Percentiles rank a stretch among this genome's conserved stretches.
These are phyloP conservation scores for Argentina anserina DNA, from an alignment of 306 rosid species.

Conservation along the genomic window DNA sequence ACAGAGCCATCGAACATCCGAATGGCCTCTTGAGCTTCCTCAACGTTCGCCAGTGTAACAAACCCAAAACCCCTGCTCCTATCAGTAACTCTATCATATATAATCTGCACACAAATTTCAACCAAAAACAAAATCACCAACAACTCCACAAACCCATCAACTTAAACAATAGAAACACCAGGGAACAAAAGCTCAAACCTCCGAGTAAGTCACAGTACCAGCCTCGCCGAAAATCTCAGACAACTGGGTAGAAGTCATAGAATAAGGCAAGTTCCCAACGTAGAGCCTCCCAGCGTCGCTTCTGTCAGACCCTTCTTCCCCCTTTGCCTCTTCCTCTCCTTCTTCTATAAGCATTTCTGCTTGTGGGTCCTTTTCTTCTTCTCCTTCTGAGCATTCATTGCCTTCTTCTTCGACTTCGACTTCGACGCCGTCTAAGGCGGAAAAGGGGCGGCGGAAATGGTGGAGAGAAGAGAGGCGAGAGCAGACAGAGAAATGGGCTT, in stretches of 20 bases:
- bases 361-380: conserved; percentile 31
- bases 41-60: conserved; percentile 72
- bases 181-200: conserved; percentile 47
- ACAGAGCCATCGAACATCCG: conserved; percentile 87
- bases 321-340: conserved; percentile 32
- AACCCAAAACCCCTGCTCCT: conserved; percentile 96
- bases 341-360: conserved; percentile 21
- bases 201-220: conserved; percentile 61
- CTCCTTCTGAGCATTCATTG: conserved; percentile 22
- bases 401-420: conserved; percentile 35
- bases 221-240: conserved; percentile 68
- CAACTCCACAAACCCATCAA: neutral
- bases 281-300: conserved; percentile 70
- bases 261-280: conserved; percentile 80
- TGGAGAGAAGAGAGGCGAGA: conserved; percentile 32
- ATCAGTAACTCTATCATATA: conserved; percentile 82
- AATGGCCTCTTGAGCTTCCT: conserved; percentile 85
- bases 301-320: conserved; percentile 31
- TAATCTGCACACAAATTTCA: conserved; percentile 44
- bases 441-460: conserved; percentile 31
- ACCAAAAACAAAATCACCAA: conserved; percentile 11
- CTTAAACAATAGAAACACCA: conserved; percentile 14
- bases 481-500: conserved; percentile 28
- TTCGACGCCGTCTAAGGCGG: conserved; percentile 49
- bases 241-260: conserved; percentile 59